Evolutionary conservation across 192 early-diverging fungal species (phyloP).

Genomic region (Allomyces macrogynus): DNA sequence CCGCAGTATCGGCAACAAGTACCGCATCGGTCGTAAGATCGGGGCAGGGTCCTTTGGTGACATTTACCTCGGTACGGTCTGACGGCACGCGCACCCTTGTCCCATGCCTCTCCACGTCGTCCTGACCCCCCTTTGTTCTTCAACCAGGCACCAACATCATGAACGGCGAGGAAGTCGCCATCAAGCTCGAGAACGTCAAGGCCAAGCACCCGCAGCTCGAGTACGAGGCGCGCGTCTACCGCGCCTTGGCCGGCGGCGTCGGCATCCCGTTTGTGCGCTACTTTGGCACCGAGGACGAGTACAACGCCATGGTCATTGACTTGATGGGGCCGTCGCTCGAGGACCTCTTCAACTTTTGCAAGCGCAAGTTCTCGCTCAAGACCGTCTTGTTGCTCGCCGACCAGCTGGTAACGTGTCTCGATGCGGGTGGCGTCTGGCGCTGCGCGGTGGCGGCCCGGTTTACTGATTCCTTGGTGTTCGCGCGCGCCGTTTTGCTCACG

Average conservation of each 20-base stretch:
- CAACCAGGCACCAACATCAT: constrained; percentile 55
- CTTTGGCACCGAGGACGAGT: constrained; percentile 64
- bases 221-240: constrained; percentile 93
- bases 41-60: constrained; percentile 96
- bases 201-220: constrained; percentile 93
- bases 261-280: constrained; percentile 76
- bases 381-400: constrained; percentile 70
- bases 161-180: constrained; percentile 88
- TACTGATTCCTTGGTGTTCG: not conserved
- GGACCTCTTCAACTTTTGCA: constrained; percentile 76
- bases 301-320: constrained; percentile 73
- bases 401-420: constrained; percentile 39
- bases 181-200: constrained; percentile 87
- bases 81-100: constrained; percentile 10
- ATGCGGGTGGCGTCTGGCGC: not conserved
- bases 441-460: not conserved
- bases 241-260: constrained; percentile 73
- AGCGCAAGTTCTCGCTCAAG: constrained; percentile 70
- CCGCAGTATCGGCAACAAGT: constrained; percentile 72
- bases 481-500: not conserved
- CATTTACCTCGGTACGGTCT: constrained; percentile 65
- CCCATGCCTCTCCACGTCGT: not conserved
- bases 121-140: not conserved
- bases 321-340: constrained; percentile 79
- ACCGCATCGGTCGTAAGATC: constrained; percentile 84